phyloP scores from a whole-genome alignment of 2,329 filamentous ascomycete genomes.

The Alternaria viburni region DNA sequence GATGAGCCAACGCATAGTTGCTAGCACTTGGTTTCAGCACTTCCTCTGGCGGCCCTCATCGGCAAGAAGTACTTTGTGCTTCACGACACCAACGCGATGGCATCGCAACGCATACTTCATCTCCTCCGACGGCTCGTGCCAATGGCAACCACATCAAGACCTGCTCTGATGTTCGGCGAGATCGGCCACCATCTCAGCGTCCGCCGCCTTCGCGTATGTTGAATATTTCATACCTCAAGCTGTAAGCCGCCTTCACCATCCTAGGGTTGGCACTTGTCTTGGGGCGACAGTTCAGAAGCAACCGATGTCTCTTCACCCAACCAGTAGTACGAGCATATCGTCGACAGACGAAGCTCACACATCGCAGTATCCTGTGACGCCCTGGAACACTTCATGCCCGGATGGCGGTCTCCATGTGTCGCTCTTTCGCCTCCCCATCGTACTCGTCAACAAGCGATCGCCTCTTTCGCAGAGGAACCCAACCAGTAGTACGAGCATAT shows the following conservation, averaged over 20 bases:
- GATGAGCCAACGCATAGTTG: not conserved
- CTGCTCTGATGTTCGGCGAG: not conserved
- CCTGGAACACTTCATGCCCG: not conserved
- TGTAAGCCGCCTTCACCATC: not conserved
- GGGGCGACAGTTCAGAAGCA: not conserved
- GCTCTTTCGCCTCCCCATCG: too few species aligned
- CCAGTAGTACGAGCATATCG: not conserved
- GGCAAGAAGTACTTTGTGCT: not conserved
- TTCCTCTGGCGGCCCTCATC: not conserved
- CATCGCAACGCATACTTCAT: not conserved
- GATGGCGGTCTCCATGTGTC: not conserved
- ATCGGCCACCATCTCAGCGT: not conserved
- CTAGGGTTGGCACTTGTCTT: not conserved
- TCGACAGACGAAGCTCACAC: not conserved
- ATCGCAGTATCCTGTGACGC: not conserved
- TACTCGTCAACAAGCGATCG: too few species aligned
- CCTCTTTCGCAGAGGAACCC: too few species aligned
- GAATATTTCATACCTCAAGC: not conserved
- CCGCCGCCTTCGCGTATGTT: not conserved
- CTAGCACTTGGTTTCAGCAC: not conserved
- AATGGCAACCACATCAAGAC: not conserved
- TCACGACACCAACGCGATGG: not conserved
- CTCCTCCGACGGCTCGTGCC: not conserved
- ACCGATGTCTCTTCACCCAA: not conserved
- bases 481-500: too few species aligned